phyloP scores from a whole-genome alignment of 1,139 yeast genomes.

The Suhomyces coccinellae region DNA sequence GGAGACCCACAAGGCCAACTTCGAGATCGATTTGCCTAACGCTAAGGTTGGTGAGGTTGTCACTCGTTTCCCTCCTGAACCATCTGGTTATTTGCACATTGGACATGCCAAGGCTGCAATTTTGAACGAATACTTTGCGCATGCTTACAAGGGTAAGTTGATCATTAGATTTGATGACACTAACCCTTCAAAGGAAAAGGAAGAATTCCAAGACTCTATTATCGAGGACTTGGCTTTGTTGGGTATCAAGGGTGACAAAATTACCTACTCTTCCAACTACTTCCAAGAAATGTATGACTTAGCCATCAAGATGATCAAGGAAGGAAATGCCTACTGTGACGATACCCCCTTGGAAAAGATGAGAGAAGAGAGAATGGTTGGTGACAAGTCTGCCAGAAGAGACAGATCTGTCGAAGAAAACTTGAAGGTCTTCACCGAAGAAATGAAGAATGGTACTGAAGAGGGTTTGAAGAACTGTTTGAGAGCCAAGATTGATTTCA shows the following conservation, averaged over 20 bases:
- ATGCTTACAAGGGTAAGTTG: conserved; percentile 88
- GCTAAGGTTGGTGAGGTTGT: conserved; percentile 93
- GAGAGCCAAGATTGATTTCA: conserved; percentile 92
- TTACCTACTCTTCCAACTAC: conserved; percentile 90
- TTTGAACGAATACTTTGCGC: conserved; percentile 92
- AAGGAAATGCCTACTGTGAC: conserved; percentile 95
- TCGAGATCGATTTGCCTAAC: conserved; percentile 86
- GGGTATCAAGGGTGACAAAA: conserved; percentile 86
- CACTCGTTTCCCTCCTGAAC: conserved; percentile 93
- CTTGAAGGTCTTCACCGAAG: conserved; percentile 77
- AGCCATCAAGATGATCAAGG: conserved; percentile 82
- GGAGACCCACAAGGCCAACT: conserved; percentile 84
- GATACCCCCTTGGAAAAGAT: conserved; percentile 90
- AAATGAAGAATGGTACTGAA: conserved; percentile 91
- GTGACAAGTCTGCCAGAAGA: conserved; percentile 87
- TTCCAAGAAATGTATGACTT: conserved; percentile 86
- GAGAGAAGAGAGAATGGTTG: conserved; percentile 99
- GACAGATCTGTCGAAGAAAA: conserved; percentile 90
- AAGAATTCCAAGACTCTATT: conserved; percentile 88
- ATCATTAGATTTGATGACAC: conserved; percentile 97
- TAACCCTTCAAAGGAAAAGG: conserved; percentile 93
- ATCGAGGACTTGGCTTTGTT: conserved; percentile 83
- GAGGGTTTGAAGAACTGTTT: conserved; percentile 85
- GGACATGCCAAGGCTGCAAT: conserved; percentile 98
- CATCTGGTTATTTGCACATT: conserved; percentile 87